Conservation (phyloP, 2,329 filamentous ascomycete species). For the Apiospora marii region DNA sequence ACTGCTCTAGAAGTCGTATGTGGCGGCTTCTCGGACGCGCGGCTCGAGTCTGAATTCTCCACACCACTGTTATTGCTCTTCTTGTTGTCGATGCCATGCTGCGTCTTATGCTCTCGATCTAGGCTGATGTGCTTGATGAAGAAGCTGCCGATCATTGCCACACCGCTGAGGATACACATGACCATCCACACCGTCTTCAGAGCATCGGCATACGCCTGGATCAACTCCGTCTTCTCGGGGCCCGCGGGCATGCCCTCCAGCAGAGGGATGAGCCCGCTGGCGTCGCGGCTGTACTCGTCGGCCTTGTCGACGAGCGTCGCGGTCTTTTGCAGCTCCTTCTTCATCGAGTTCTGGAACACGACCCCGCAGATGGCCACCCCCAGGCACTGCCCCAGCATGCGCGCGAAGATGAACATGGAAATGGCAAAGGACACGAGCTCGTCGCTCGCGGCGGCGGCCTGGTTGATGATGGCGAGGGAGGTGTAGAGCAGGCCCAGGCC, state of each 20-base stretch:
- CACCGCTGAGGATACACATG: slow-evolving; percentile 22
- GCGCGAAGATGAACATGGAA: slow-evolving; percentile 72
- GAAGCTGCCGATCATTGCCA: slow-evolving; percentile 19
- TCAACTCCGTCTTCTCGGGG: slow-evolving; percentile 6
- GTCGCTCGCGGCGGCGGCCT: slow-evolving; percentile 58
- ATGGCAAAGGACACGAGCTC: slow-evolving; percentile 60
- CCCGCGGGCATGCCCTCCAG: not conserved
- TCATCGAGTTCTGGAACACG: slow-evolving; percentile 67
- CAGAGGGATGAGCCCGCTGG: not conserved
- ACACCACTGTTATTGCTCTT: too few species aligned
- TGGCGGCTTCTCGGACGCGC: too few species aligned
- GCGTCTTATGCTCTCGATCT: not conserved
- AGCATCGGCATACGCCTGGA: slow-evolving; percentile 8
- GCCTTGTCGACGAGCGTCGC: not conserved
- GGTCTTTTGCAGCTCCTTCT: too few species aligned
- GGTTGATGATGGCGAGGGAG: slow-evolving; percentile 67
- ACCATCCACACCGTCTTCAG: slow-evolving; percentile 17
- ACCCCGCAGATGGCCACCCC: slow-evolving; percentile 73
- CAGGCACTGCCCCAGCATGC: slow-evolving; percentile 70
- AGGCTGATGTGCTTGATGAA: slow-evolving; percentile 11
- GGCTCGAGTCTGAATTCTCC: too few species aligned
- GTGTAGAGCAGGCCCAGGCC: slow-evolving; percentile 72
- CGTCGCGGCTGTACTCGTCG: slow-evolving; percentile 14
- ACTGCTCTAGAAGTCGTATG: too few species aligned
- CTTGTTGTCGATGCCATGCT: not conserved